phyloP scores from a whole-genome alignment of 495 filamentous ascomycete genomes.

The Neurospora sp. region DNA sequence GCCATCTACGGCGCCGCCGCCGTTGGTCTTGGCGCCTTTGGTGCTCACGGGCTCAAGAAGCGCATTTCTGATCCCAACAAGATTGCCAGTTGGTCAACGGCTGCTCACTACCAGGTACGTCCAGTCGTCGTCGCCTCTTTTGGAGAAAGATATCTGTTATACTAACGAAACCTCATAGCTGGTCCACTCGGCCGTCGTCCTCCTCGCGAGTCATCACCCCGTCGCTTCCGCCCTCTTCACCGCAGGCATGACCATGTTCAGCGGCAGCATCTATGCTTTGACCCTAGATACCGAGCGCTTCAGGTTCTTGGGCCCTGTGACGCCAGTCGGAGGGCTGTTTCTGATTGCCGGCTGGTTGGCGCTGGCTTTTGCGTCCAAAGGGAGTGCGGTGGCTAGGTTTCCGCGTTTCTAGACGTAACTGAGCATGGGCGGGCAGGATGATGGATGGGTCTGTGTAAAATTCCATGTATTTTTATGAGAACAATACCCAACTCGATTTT shows the following conservation, averaged over 20 bases:
- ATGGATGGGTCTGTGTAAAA: background rate
- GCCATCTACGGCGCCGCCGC: constrained; percentile 49
- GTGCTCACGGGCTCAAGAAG: constrained; percentile 52
- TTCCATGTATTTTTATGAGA: background rate
- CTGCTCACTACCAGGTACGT: constrained; percentile 51
- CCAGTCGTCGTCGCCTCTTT: background rate
- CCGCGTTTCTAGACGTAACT: background rate
- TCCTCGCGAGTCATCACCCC: constrained; percentile 33
- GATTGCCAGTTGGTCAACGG: constrained; percentile 45
- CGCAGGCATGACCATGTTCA: constrained; percentile 47
- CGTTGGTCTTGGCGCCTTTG: constrained; percentile 53
- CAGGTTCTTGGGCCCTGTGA: constrained; percentile 46
- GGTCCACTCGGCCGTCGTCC: constrained; percentile 46
- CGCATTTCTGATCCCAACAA: constrained; percentile 42
- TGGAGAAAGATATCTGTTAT: background rate
- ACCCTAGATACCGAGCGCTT: constrained; percentile 46
- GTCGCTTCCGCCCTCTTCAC: constrained; percentile 30
- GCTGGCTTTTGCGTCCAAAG: constrained; percentile 12
- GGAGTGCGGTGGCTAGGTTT: background rate
- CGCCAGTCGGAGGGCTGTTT: constrained; percentile 49
- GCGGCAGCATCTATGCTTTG: constrained; percentile 49
- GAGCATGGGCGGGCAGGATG: background rate
- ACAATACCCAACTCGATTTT: background rate
- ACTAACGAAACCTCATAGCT: constrained; percentile 27
- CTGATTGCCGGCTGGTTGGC: constrained; percentile 46